Percentiles rank a stretch among this genome's conserved stretches.
These are phyloP conservation scores for Stenogyne calaminthoides DNA, from an alignment of 305 asterid species.

Conservation along the genomic window DNA sequence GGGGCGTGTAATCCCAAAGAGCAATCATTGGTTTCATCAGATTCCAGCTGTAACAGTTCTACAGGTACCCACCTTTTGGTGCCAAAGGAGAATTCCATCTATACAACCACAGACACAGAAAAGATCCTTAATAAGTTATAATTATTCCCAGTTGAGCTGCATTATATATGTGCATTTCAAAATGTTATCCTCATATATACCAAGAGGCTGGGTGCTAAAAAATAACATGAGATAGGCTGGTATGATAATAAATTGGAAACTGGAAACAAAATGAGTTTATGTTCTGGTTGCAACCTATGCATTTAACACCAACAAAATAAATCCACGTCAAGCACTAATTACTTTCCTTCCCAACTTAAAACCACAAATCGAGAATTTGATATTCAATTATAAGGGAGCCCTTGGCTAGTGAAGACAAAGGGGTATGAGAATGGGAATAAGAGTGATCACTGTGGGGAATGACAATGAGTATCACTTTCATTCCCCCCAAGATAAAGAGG, in stretches of 20 bases:
- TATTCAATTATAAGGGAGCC: background rate
- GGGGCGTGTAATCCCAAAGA: slow-evolving; percentile 98
- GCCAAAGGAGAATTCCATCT: slow-evolving; percentile 99
- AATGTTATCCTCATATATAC: slow-evolving; percentile 14
- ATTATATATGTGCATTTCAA: slow-evolving; percentile 21
- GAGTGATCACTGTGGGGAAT: background rate
- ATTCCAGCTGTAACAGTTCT: slow-evolving; percentile 56
- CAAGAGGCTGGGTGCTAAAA: slow-evolving; percentile 13
- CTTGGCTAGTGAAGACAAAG: background rate
- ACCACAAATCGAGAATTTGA: slow-evolving; percentile 6
- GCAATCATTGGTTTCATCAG: slow-evolving; percentile 45
- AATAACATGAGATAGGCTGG: background rate
- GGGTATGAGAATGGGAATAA: background rate
- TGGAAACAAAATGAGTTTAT: background rate
- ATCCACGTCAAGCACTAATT: background rate
- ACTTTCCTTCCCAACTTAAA: slow-evolving; percentile 17
- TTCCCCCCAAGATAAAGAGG: background rate
- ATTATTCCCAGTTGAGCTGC: background rate
- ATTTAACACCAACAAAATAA: slow-evolving; percentile 1
- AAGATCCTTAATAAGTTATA: background rate
- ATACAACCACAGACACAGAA: slow-evolving; percentile 38
- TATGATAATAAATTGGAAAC: slow-evolving; percentile 1
- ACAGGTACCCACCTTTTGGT: slow-evolving; percentile 82
- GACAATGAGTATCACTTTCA: background rate
- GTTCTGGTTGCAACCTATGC: slow-evolving; percentile 1